A percentile compares a stretch with the other conserved stretches of the same genome.
Evolutionary conservation across 768 basidiomycete genomes (phyloP).

Genomic region (Russula virescens): DNA sequence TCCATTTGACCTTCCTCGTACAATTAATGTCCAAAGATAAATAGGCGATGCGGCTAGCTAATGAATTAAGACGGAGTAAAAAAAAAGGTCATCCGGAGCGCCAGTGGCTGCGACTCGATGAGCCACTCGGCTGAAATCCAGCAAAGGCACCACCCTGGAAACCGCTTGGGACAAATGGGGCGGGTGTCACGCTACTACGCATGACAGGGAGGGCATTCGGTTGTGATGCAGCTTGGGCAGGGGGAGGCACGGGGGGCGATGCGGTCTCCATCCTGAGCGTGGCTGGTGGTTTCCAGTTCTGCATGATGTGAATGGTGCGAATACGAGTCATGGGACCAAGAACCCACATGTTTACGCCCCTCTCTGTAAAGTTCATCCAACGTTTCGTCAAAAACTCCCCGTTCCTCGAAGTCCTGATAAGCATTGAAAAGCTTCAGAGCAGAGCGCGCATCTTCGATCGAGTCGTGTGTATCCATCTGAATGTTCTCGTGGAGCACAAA

Average conservation of each 20-base stretch:
- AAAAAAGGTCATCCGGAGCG: constrained; percentile 6
- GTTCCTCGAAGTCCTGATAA: constrained; percentile 68
- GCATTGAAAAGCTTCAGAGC: constrained; percentile 82
- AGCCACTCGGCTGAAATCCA: constrained; percentile 15
- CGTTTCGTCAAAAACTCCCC: constrained; percentile 77
- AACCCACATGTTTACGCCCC: constrained; percentile 66
- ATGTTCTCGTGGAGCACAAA: constrained; percentile 89
- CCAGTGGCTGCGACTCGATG: constrained; percentile 15
- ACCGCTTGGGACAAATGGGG: constrained; percentile 14
- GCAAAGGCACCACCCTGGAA: constrained; percentile 19
- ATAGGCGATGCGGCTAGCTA: not conserved
- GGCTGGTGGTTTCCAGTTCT: constrained; percentile 57
- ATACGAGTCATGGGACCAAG: not conserved
- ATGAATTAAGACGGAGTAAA: not conserved
- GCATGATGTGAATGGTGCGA: not conserved
- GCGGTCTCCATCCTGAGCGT: constrained; percentile 14
- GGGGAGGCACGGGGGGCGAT: constrained; percentile 6
- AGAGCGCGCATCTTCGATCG: constrained; percentile 93
- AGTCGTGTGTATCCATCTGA: constrained; percentile 92
- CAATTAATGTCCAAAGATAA: not conserved
- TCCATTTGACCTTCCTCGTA: not conserved
- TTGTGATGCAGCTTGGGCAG: constrained; percentile 18
- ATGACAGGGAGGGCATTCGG: constrained; percentile 18
- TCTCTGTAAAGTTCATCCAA: constrained; percentile 81
- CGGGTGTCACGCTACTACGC: constrained; percentile 16